Base-by-base conservation (phyloP, 1,284 basidiomycete genomes). In the Rhodotorula sp. region DNA sequence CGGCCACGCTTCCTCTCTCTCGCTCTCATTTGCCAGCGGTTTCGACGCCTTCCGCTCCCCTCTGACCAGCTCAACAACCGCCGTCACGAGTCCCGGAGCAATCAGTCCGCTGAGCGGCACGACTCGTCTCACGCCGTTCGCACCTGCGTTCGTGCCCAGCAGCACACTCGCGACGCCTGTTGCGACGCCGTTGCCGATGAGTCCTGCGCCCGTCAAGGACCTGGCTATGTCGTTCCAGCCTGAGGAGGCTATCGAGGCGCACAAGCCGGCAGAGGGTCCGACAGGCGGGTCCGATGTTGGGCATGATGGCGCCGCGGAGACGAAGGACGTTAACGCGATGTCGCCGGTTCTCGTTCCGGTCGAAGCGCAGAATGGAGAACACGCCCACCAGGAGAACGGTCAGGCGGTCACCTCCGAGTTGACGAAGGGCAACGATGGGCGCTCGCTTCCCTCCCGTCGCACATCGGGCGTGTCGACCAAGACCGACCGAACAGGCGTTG, bases 401-500 rank as follows among this genome's bases (percentile, higher is more conserved):
- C 13, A 24, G 10, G 46, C 6, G 20, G 20, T 59, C 29, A 47
- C 10, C 19, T 30, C 5, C 15, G 2, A 15, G 20, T 11, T 22
- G 24, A n/a, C 27, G 22, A 17, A 8, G 48, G 19, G 27, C 30
- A 27, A 2, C 36, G 36, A 44, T 15, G 19, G 19, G 17, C 11
- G 44, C 15, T n/a, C 44, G 5, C 19, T 27, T 9, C 62, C 49
- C 15, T 61, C 59, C 20, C 52, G 63, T 34, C 24, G 61, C 15
- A 22, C 44, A 13, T 71, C 67, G 30, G 56, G n/a, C 47, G 17
- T 60, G 3, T 71, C 70, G 46, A 59, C 46, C 6, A 27, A 22
- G 47, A 68, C 70, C n/a, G 62, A 68, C 52, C 32, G 11, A n/a
- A 64, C 66, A 0, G 70, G 64, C n/a, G 56, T 66, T 8, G 70